Conservation (phyloP, 768 basidiomycete genomes). For the Mycena amicta region DNA sequence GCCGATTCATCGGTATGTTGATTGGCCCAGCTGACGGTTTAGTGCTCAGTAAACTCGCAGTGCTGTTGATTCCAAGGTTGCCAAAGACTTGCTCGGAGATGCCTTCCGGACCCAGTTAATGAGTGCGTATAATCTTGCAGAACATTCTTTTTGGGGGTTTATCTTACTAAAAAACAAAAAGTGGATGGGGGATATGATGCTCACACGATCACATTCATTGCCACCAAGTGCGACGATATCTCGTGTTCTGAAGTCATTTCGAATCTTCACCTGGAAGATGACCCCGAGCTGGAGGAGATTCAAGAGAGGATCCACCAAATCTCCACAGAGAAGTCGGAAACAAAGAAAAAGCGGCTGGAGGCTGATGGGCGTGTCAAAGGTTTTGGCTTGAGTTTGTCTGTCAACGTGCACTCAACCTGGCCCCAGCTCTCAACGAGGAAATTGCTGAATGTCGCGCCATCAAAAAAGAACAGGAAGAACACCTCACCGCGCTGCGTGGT, state of each 20-base stretch:
- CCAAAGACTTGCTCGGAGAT: slow-evolving; percentile 65
- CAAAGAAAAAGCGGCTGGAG: slow-evolving; percentile 43
- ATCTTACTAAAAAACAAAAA: not conserved
- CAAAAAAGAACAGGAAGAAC: slow-evolving; percentile 43
- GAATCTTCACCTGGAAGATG: slow-evolving; percentile 52
- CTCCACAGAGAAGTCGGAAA: slow-evolving; percentile 36
- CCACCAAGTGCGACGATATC: slow-evolving; percentile 66
- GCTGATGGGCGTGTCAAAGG: slow-evolving; percentile 47
- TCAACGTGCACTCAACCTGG: not conserved
- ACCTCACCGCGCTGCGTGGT: slow-evolving; percentile 49
- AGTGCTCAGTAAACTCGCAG: too few species aligned
- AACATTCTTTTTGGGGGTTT: not conserved
- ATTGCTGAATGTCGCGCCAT: slow-evolving; percentile 41
- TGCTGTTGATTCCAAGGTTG: slow-evolving; percentile 68
- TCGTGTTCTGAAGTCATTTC: slow-evolving; percentile 60
- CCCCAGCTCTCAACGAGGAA: slow-evolving; percentile 41
- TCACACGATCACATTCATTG: slow-evolving; percentile 63
- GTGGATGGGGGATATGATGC: slow-evolving; percentile 66
- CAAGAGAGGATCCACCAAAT: slow-evolving; percentile 46
- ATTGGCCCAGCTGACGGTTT: not conserved
- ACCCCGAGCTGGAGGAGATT: slow-evolving; percentile 53
- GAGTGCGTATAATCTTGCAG: too few species aligned
- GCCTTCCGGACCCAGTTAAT: slow-evolving; percentile 65
- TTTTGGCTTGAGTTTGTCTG: slow-evolving; percentile 22
- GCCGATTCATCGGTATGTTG: slow-evolving; percentile 39